Evolutionary conservation across 2,329 filamentous ascomycete genomes (phyloP), one percentile per base, ranked within the genome.

Genomic region (Albophoma yamanashiensis): DNA sequence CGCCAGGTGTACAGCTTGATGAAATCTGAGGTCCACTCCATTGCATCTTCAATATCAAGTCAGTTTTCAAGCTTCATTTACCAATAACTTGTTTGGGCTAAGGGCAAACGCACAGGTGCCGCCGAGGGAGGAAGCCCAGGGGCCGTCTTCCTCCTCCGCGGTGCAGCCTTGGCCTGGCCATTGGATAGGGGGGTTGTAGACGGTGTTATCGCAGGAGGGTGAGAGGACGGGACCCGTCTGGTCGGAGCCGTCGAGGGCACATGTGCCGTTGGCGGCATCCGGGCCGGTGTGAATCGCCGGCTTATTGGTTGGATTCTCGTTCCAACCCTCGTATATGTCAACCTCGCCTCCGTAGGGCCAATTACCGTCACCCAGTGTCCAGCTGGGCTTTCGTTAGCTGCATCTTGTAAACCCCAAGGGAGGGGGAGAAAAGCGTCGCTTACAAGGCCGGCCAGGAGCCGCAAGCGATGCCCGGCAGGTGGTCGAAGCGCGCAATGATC

Each of bases 361-460:
- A 63, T 78, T 69, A 38, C 71, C 40, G 8, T 43, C 66, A 39
- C 79, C 80, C 55, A 76, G 76, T 59, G 79, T 76, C 80, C 80
- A 82, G 71, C 74, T 74, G 40, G 5, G 20, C n/a, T 43, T 6
- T 36, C 20, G 25, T 25, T 31, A 36, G 39, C 31, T 40, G 8
- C 8, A 38, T 38, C 36, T 12, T 38, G 36, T 11, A 7, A n/a
- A 22, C 25, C 15, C 38, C 56, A 11, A 27, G 17, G 9, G 9
- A 25, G 43, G 14, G 11, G 20, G 5, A 17, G 3, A 4, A 25
- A n/a, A 7, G 1, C 12, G 9, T 1, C 14, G 66, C 75, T 73
- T 75, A 83, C 79, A 87, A 79, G 74, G 88, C 86, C 4, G 88
- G 88, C 89, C 88, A 91, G 11, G 82, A 79, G 58, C 89, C 88